Evolutionary conservation across 139 green algal genomes (phyloP), one percentile per base, ranked within the genome.

Genomic region (Ettlia oleoabundans): DNA sequence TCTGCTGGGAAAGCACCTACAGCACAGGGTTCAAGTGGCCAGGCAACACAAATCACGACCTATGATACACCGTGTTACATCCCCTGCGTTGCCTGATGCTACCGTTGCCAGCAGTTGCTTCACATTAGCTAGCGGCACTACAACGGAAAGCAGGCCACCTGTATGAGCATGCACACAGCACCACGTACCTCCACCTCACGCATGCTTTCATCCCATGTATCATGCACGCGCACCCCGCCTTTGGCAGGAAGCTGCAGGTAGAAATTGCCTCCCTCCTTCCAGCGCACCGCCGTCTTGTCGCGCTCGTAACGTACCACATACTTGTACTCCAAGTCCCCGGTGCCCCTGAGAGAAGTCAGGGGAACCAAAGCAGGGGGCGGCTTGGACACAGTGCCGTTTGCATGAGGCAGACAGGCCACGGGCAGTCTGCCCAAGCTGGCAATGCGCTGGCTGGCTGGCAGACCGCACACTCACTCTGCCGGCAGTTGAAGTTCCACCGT

Each of bases 301-400:
- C 55, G 83, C 28, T 76, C 51, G 78, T 78, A 61, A 33, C 79
- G 64, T 8, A 89, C 68, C 15, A 89, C 84, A 65, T 90, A 90
- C 71, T 90, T 90, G 73, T 90, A 90, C 51, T 88, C 83, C 18
- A 89, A 26, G 21, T 55, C 10, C 24, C n/a, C 47, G 22, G 9
- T 33, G 65, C 65, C 65, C 1, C 30, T 30, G 26, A 40, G 26
- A 35, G 4, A n/a, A 7, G 10, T 7, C 47, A 58, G 13, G 47
- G 47, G 10, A 24, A 15, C 10, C 47, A 58, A 58, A 58, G 47
- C 13, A 10, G 47, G 10, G 47, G 10, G 47, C 47, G 10, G 47
- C 47, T 58, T n/a, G n/a, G n/a, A n/a, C n/a, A n/a, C n/a, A n/a
- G n/a, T n/a, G n/a, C n/a, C n/a, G n/a, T n/a, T n/a, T n/a, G n/a